Conservation (phyloP, 257 asterid genomes). For the Gynochthodes officinalis region DNA sequence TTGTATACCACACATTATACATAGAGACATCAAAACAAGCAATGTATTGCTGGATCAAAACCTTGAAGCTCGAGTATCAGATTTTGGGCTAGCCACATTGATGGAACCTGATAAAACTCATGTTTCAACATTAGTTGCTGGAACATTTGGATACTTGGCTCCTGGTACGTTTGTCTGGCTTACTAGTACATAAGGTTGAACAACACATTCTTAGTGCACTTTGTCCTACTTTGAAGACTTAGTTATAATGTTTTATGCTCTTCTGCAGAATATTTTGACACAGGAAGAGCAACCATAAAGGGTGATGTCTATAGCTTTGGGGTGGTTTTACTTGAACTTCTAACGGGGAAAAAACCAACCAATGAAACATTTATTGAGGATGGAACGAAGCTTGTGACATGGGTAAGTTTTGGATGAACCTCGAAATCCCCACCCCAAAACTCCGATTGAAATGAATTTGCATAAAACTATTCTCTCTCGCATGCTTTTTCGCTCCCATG, state of each 20-base stretch:
- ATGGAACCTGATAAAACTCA: constrained; percentile 82
- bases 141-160: constrained; percentile 87
- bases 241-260: constrained; percentile 13
- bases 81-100: constrained; percentile 87
- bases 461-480: neutral
- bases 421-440: neutral
- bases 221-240: neutral
- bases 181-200: neutral
- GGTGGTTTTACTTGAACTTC: constrained; percentile 81
- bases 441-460: neutral
- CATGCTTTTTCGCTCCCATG: neutral
- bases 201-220: neutral
- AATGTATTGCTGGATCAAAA: constrained; percentile 70
- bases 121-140: constrained; percentile 84
- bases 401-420: constrained; percentile 47
- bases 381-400: constrained; percentile 88
- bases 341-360: constrained; percentile 74
- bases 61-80: constrained; percentile 75
- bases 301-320: constrained; percentile 97
- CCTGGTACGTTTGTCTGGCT: constrained; percentile 51
- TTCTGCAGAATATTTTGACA: constrained; percentile 76
- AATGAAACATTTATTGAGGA: constrained; percentile 84
- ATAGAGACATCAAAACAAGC: constrained; percentile 85
- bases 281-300: constrained; percentile 82
- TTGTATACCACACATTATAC: constrained; percentile 86